Conservation (phyloP, 2,329 filamentous ascomycete species). For the Cladosporium sp. region DNA sequence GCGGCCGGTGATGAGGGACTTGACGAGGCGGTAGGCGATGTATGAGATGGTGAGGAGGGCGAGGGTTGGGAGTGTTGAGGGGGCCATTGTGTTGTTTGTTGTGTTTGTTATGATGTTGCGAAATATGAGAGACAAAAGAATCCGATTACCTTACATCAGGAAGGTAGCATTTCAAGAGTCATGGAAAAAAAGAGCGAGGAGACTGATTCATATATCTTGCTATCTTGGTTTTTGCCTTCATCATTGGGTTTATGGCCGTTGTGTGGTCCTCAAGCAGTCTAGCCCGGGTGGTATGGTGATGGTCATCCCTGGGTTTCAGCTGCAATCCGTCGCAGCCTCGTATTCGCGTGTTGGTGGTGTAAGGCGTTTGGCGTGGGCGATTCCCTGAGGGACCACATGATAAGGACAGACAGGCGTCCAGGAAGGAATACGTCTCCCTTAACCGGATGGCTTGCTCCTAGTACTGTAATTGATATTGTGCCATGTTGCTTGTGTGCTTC, state of each 20-base stretch:
- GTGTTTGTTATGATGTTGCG: not conserved
- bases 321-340: not conserved
- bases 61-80: not conserved
- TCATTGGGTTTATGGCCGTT: not conserved
- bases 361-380: too few species aligned
- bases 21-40: conserved; percentile 15
- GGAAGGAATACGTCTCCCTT: not conserved
- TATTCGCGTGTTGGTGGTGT: too few species aligned
- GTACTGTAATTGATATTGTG: not conserved
- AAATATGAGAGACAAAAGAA: not conserved
- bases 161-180: not conserved
- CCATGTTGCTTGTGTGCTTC: not conserved
- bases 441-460: not conserved
- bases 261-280: not conserved
- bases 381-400: too few species aligned
- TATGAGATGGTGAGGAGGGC: conserved; percentile 1
- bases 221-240: not conserved
- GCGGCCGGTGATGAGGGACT: not conserved
- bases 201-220: not conserved
- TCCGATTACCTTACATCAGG: not conserved
- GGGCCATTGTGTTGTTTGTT: not conserved
- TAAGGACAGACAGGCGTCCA: not conserved
- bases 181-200: not conserved
- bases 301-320: not conserved
- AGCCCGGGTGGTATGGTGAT: not conserved